Percentiles rank a stretch among this genome's conserved stretches.
phyloP scores from a whole-genome alignment of 2,329 filamentous ascomycete genomes.

The Fusarium tuaranense region DNA sequence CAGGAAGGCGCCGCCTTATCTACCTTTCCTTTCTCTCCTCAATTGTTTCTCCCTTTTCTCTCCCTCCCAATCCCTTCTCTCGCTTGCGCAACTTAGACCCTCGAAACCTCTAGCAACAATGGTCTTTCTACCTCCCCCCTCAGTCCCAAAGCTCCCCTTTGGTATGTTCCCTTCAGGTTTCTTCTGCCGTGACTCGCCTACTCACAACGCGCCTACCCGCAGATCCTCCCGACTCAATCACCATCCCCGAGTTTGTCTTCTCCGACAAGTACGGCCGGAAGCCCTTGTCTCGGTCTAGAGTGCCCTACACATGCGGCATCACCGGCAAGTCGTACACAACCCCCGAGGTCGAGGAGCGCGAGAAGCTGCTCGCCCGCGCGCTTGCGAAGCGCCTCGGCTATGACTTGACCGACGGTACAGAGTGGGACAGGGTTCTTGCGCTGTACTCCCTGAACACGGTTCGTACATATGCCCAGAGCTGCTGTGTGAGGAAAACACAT shows the following conservation, averaged over 20 bases:
- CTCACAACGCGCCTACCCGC: conserved; percentile 14
- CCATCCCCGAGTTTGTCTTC: conserved; percentile 82
- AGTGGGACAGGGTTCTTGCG: conserved; percentile 85
- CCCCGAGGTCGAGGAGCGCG: conserved; percentile 71
- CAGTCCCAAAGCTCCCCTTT: conserved; percentile 68
- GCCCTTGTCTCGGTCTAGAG: conserved; percentile 70
- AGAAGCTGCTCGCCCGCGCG: conserved; percentile 75
- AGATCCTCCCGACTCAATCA: conserved; percentile 78
- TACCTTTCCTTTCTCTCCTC: background rate
- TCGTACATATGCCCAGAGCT: conserved; percentile 48
- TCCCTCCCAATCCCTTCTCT: background rate
- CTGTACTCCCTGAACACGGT: conserved; percentile 87
- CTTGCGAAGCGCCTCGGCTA: conserved; percentile 79
- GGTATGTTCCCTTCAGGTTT: conserved; percentile 50
- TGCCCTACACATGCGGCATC: conserved; percentile 83
- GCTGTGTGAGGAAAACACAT: background rate
- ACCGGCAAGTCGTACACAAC: conserved; percentile 75
- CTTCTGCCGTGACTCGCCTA: conserved; percentile 4
- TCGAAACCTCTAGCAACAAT: conserved; percentile 44
- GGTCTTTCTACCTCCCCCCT: conserved; percentile 71
- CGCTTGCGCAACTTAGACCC: background rate
- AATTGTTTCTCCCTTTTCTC: background rate
- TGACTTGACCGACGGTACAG: conserved; percentile 74
- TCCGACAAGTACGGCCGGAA: conserved; percentile 77
- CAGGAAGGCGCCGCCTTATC: background rate